Conservation (phyloP, 345 rosid genomes). For the Acer yangbiense region DNA sequence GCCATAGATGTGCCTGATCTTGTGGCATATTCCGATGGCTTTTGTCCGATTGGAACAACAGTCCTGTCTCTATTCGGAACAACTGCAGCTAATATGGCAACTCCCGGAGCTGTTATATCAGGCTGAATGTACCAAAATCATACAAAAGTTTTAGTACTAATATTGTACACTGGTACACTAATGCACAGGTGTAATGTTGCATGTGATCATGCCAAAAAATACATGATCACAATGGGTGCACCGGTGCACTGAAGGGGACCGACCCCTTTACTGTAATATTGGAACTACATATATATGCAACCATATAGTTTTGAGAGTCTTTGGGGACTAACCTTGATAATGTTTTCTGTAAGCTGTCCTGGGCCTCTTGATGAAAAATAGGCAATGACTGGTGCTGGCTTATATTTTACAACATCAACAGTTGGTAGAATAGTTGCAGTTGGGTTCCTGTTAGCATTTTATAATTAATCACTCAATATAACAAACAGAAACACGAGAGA, state of each 20-base stretch:
- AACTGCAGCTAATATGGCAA: constrained; percentile 70
- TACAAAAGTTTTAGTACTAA: background rate
- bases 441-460: constrained; percentile 41
- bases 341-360: constrained; percentile 58
- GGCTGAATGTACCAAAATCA: constrained; percentile 44
- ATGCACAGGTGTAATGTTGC: too few relatives aligned
- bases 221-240: too few relatives aligned
- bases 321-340: constrained; percentile 59
- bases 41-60: constrained; percentile 31
- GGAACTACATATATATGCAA: too few relatives aligned
- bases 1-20: constrained; percentile 89
- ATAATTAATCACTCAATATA: too few relatives aligned
- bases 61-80: constrained; percentile 38
- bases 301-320: too few relatives aligned
- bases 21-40: constrained; percentile 43
- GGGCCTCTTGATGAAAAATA: constrained; percentile 88
- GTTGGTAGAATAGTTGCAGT: constrained; percentile 61
- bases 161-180: too few relatives aligned
- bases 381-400: constrained; percentile 84
- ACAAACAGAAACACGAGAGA: background rate
- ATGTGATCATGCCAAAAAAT: too few relatives aligned
- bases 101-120: constrained; percentile 86
- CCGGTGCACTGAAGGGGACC: too few relatives aligned
- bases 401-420: constrained; percentile 32
- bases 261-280: too few relatives aligned